phyloP scores from a whole-genome alignment of 2,329 filamentous ascomycete genomes.

The Periconia digitata region DNA sequence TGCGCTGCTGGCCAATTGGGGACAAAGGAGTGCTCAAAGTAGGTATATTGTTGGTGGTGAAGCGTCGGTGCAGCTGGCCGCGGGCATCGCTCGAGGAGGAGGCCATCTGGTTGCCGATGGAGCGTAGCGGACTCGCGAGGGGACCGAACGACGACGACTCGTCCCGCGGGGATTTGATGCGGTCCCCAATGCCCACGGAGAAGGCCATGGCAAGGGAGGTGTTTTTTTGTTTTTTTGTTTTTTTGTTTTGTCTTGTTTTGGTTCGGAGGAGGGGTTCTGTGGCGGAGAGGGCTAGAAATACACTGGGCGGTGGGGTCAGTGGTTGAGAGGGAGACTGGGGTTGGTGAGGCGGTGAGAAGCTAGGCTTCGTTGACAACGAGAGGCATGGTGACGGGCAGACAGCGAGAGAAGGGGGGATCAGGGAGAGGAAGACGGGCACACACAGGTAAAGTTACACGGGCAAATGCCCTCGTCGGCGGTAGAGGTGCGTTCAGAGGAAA shows the following conservation, averaged over 20 bases:
- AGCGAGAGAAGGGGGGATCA: no score
- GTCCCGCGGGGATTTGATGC: slow-evolving; percentile 72
- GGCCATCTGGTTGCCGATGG: slow-evolving; percentile 61
- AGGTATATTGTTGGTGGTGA: slow-evolving; percentile 85
- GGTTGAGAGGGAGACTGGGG: slow-evolving; percentile 30
- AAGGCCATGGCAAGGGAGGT: slow-evolving; percentile 58
- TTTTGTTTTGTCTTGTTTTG: background rate
- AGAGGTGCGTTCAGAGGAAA: slow-evolving; percentile 3
- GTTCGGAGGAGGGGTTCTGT: no score
- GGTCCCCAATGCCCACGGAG: slow-evolving; percentile 62
- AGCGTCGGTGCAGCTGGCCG: slow-evolving; percentile 80
- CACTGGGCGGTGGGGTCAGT: slow-evolving; percentile 38
- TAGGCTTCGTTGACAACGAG: no score
- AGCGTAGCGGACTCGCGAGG: slow-evolving; percentile 63
- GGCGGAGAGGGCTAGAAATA: slow-evolving; percentile 37
- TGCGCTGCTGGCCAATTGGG: slow-evolving; percentile 58
- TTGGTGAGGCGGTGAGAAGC: slow-evolving; percentile 35
- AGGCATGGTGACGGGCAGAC: no score
- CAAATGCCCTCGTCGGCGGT: slow-evolving; percentile 9
- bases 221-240: background rate
- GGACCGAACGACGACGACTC: slow-evolving; percentile 70
- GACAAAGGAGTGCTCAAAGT: slow-evolving; percentile 72
- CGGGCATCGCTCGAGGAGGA: slow-evolving; percentile 64
- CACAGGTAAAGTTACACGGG: slow-evolving; percentile 19
- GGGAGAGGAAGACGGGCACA: slow-evolving; percentile 7